These are phyloP conservation scores for Gymnopilus dilepis DNA, from an alignment of 768 basidiomycete species.

Conservation along the genomic window DNA sequence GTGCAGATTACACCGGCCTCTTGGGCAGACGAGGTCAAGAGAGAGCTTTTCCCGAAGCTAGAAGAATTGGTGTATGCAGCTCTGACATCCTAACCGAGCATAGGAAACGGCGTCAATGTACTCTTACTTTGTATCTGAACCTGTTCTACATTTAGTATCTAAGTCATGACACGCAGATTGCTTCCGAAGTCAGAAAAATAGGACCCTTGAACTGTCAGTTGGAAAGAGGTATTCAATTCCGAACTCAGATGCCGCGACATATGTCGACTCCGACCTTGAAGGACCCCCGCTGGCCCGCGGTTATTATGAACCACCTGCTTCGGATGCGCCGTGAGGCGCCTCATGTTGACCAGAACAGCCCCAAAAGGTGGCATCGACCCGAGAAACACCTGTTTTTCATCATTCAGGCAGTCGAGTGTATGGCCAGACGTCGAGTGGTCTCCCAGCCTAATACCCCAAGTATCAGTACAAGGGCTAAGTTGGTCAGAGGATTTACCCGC, in stretches of 20 bases:
- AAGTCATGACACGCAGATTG: too few relatives aligned
- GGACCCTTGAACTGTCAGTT: not conserved
- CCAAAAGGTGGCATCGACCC: conserved; percentile 24
- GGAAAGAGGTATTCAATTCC: not conserved
- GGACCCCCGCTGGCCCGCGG: conserved; percentile 6
- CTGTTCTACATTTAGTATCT: too few relatives aligned
- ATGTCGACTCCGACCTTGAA: conserved; percentile 6
- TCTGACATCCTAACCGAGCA: too few relatives aligned
- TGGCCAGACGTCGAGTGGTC: conserved; percentile 4
- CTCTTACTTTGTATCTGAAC: too few relatives aligned
- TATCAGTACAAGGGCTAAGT: not conserved
- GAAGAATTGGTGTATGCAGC: conserved; percentile 25
- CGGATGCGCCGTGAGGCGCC: conserved; percentile 24
- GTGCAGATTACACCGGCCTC: conserved; percentile 27
- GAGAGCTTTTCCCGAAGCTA: conserved; percentile 16
- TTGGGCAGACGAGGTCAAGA: conserved; percentile 13
- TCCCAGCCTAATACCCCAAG: conserved; percentile 12
- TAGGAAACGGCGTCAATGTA: too few relatives aligned
- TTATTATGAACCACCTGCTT: conserved; percentile 10
- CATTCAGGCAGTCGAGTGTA: conserved; percentile 14
- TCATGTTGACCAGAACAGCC: conserved; percentile 13
- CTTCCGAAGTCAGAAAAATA: too few relatives aligned
- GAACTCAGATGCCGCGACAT: not conserved
- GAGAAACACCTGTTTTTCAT: conserved; percentile 1
- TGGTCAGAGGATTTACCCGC: conserved; percentile 18